Evolutionary conservation across 108 stramenopile genomes (phyloP), one percentile per base, ranked within the genome.

Genomic region (Nitzschia sp.): DNA sequence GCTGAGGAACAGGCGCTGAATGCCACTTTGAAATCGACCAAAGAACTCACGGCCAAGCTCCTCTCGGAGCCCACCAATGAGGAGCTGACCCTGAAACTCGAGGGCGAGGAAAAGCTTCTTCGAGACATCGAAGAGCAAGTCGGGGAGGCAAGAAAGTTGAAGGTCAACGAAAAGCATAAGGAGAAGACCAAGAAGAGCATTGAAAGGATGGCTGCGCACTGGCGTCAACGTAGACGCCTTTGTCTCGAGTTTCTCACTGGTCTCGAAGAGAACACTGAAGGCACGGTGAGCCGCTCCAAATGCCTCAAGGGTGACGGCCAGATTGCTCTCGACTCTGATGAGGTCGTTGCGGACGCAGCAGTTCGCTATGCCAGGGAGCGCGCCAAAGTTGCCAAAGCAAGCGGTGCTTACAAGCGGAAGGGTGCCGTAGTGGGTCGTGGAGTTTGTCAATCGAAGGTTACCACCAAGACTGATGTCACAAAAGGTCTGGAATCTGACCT

Each of bases 1-100:
- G 50, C 53, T 1, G 83, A 87, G 62, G 27, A 68, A 28, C 72
- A 75, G 11, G 54, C 36, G 9, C 50, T 89, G 55, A 47, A 64
- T 23, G 47, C 66, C 21, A 53, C 75, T 25, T 61, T 80, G 52
- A 64, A 72, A 17, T 62, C 67, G 13, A 72, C 58, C 47, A n/a
- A 25, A 16, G 62, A 68, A 13, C 71, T 66, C 22, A 69, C 81
- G 11, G 57, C 44, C n/a, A 68, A 80, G 53, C 72, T 93, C 11
- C 35, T 85, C 5, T 75, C 87, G 0, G 87, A 93, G 65, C 92
- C 92, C 21, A 88, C 80, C 32, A 93, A 93, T 63, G 85, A 84
- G 61, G 87, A 85, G 44, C 58, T 83, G 9, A 62, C 50, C 21
- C 9, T 32, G 32, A 36, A 47, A 19, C 72, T 90, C 25, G 80